Conservation (phyloP, 306 rosid species). For the Cicer yamashitae region DNA sequence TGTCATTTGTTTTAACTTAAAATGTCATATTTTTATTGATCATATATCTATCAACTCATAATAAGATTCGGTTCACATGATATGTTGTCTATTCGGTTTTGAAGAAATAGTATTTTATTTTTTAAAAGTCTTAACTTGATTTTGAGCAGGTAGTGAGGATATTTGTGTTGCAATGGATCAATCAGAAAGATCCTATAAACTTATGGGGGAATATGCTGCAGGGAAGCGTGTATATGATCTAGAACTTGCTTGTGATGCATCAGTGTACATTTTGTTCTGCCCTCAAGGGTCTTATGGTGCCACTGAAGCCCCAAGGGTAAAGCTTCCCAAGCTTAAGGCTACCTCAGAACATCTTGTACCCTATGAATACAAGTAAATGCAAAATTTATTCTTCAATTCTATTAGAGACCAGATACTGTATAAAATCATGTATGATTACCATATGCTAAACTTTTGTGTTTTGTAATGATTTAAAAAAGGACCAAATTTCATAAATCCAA, state of each 20-base stretch:
- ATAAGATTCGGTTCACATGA: no score
- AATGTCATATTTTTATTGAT: neutral
- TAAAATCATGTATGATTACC: neutral
- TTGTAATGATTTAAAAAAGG: neutral
- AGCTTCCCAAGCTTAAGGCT: slow-evolving; percentile 84
- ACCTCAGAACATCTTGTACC: slow-evolving; percentile 57
- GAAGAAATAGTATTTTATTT: slow-evolving; percentile 8
- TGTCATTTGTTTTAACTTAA: neutral
- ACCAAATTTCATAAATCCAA: slow-evolving; percentile 7
- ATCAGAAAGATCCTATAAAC: slow-evolving; percentile 88
- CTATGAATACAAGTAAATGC: slow-evolving; percentile 39
- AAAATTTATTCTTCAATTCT: neutral
- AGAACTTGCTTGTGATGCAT: slow-evolving; percentile 51
- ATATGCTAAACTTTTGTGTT: neutral
- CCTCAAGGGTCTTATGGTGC: slow-evolving; percentile 54
- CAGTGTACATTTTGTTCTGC: slow-evolving; percentile 65
- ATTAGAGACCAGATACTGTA: neutral
- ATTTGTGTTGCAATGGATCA: slow-evolving; percentile 79
- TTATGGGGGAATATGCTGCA: slow-evolving; percentile 84
- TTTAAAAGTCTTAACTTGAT: slow-evolving; percentile 9
- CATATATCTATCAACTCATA: no score
- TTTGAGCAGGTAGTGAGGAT: slow-evolving; percentile 70
- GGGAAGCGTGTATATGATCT: slow-evolving; percentile 77
- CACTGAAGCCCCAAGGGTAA: slow-evolving; percentile 63
- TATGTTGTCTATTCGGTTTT: neutral